Evolutionary conservation across 1,284 basidiomycete species (phyloP), one percentile per base, ranked within the genome.

Genomic region (Rhizopogon hawkerae): DNA sequence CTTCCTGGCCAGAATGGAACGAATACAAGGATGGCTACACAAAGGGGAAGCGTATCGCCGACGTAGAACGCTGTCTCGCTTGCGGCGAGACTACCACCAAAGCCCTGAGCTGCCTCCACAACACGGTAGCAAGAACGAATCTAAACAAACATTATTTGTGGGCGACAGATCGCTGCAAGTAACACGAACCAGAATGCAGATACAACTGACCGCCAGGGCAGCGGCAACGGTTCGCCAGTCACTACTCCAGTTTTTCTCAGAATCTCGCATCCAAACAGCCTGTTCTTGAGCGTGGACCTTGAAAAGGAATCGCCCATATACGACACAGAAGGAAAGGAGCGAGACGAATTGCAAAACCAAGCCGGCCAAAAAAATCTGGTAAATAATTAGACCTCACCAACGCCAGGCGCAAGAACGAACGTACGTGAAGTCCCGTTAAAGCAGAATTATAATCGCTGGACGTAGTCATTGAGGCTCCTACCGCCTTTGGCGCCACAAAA

Each of bases 51-150:
- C 1, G 83, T 83, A 60, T 88, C 84, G 31, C 87, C 69, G 1
- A 66, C 76, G 57, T 85, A 85, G 67, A 88, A 87, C 60, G 74
- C 78, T 1, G 64, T 60, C 61, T 85, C 81, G 16, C 76, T 76
- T 0, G 77, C 83, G 6, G 80, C 74, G 11, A 87, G 71, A 45
- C 71, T 70, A 3, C 84, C 84, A 24, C 65, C 61, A 63, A 75
- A 85, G 29, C 85, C 85, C 65, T 86, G 69, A 6, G 76, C 77
- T 16, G 84, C 70, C 57, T 88, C 84, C 31, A 79, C 72, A 2
- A 79, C 79, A 61, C 86, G 76, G 64, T 80, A 88, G 3, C 76
- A 65, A 36, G 81, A 85, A 59, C 85, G 80, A 56, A 86, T 74
- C 82, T 83, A 44, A 16, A 16, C 16, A 21, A 8, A 31, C 3